Conservation (phyloP, 441 rosid genomes). For the Eutrema salsugineum region DNA sequence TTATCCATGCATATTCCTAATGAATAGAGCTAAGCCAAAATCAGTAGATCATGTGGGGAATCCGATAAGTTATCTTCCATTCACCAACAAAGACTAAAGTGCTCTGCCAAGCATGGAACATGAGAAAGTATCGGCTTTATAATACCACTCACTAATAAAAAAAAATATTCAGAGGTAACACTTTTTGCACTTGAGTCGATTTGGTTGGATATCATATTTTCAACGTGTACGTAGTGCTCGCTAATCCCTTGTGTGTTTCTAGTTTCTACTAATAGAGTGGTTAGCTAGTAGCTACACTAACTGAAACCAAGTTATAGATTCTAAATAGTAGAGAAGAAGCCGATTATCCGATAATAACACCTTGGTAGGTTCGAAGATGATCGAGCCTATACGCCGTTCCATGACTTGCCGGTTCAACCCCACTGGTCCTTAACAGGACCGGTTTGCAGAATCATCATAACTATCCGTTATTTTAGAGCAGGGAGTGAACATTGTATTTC, state of each 20-base stretch:
- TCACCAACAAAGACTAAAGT: no score
- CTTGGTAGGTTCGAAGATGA: slow-evolving; percentile 31
- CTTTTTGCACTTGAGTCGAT: no score
- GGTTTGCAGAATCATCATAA: neutral
- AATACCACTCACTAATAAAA: no score
- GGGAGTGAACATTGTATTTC: slow-evolving; percentile 3
- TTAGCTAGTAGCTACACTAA: neutral
- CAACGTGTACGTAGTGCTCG: neutral
- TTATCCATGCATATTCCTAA: no score
- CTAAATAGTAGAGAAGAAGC: slow-evolving; percentile 8
- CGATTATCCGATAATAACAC: slow-evolving; percentile 26
- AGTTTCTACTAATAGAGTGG: neutral
- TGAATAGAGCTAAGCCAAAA: no score
- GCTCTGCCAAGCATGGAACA: no score
- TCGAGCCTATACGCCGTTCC: slow-evolving; percentile 26
- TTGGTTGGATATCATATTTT: neutral
- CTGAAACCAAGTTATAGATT: neutral
- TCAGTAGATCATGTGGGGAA: no score
- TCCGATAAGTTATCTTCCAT: no score
- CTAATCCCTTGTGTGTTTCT: neutral
- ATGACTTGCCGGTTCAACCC: slow-evolving; percentile 32
- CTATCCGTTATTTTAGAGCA: neutral
- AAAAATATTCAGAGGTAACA: no score
- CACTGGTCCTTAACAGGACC: neutral
- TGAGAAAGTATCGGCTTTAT: neutral